Conservation (phyloP, 345 rosid genomes). For the Syzygium grande region DNA sequence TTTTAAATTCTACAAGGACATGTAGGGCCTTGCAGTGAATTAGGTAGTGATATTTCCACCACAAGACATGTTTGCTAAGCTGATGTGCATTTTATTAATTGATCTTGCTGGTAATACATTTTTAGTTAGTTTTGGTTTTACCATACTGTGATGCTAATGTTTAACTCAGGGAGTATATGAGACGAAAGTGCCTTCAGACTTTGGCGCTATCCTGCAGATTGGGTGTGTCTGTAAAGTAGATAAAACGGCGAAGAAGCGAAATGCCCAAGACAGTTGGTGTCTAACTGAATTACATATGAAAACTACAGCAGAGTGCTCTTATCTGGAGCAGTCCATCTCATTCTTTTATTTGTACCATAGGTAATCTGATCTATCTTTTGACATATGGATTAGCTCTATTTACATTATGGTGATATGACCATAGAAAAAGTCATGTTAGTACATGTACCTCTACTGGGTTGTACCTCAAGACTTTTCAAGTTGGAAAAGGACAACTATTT, state of each 20-base stretch:
- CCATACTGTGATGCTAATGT: background rate
- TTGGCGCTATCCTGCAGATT: slow-evolving; percentile 70
- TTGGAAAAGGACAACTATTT: background rate
- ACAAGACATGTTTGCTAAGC: background rate
- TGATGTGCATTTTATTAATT: background rate
- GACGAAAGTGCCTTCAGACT: slow-evolving; percentile 70
- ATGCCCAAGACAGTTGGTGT: slow-evolving; percentile 75
- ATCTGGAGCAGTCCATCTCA: slow-evolving; percentile 68
- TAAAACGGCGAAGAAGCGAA: slow-evolving; percentile 53
- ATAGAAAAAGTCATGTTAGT: background rate
- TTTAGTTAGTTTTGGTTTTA: slow-evolving; percentile 1
- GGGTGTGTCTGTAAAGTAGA: slow-evolving; percentile 95
- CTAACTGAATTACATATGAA: slow-evolving; percentile 78
- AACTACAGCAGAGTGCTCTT: slow-evolving; percentile 82
- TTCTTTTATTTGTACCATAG: slow-evolving; percentile 85
- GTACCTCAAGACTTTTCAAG: background rate
- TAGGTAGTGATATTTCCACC: background rate
- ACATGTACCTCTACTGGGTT: background rate
- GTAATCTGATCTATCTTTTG: slow-evolving; percentile 22
- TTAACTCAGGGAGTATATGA: slow-evolving; percentile 84
- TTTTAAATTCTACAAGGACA: background rate
- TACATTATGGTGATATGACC: background rate
- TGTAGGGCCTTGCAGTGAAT: background rate
- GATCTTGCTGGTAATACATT: background rate
- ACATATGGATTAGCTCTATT: background rate